Evolutionary conservation across 805 yeast genomes (phyloP).

Genomic region (Suhomyces kilbournensis): DNA sequence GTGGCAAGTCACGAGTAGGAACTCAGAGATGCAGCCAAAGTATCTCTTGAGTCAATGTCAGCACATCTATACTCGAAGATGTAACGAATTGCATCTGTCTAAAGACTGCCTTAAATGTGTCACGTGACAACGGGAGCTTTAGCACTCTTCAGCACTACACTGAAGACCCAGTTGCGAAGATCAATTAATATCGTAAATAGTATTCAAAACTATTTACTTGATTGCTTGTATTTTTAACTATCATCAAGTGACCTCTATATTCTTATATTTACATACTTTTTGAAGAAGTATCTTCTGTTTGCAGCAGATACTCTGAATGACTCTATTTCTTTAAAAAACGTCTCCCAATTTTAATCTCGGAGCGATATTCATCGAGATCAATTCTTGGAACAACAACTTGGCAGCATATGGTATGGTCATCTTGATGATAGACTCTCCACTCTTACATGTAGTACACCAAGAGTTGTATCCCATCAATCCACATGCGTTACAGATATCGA

Average conservation of each 20-base stretch:
- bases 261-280: not conserved
- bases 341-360: slow-evolving; percentile 90
- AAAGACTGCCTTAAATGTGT: no score
- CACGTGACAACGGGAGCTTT: no score
- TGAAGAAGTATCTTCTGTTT: not conserved
- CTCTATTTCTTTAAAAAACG: slow-evolving; percentile 49
- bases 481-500: slow-evolving; percentile 89
- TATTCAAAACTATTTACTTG: no score
- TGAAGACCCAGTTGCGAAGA: no score
- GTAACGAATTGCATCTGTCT: not conserved
- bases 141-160: no score
- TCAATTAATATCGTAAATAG: no score
- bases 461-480: slow-evolving; percentile 97
- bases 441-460: slow-evolving; percentile 97
- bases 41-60: not conserved
- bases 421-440: slow-evolving; percentile 78
- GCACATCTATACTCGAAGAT: not conserved
- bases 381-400: slow-evolving; percentile 91
- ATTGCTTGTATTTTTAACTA: no score
- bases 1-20: not conserved
- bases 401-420: slow-evolving; percentile 99
- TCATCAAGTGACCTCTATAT: not conserved
- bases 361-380: slow-evolving; percentile 97
- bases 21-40: not conserved
- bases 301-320: not conserved